These are phyloP conservation scores for Picea sitchensis DNA, from an alignment of 75 land plant species.

Conservation along the genomic window DNA sequence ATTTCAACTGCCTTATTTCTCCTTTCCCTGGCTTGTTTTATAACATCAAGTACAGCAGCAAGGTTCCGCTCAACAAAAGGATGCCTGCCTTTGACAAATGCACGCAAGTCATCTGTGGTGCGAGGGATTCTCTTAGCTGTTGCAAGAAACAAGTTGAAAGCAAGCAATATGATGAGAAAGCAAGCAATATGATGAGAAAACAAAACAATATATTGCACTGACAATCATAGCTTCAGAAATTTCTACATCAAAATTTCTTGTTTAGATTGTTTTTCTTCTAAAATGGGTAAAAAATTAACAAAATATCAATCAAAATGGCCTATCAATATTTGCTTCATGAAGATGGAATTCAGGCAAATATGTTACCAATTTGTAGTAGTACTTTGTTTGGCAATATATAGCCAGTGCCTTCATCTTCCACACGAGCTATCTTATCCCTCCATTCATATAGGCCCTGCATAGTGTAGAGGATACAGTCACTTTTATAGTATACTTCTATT, in stretches of 20 bases:
- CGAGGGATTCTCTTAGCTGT: constrained; percentile 80
- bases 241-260: background rate
- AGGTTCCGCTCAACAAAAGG: constrained; percentile 63
- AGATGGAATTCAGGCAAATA: background rate
- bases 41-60: constrained; percentile 56
- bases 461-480: background rate
- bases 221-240: background rate
- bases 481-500: background rate
- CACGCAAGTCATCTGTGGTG: constrained; percentile 38
- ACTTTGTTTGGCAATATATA: constrained; percentile 87
- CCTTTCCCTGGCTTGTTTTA: constrained; percentile 14
- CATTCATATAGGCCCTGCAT: constrained; percentile 76
- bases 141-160: background rate
- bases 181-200: no score
- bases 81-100: constrained; percentile 60
- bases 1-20: background rate
- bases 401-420: constrained; percentile 96
- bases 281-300: background rate
- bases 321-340: background rate
- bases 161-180: background rate
- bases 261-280: background rate
- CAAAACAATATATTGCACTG: background rate
- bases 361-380: constrained; percentile 71
- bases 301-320: constrained; percentile 1
- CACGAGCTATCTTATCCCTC: constrained; percentile 85